phyloP scores from a whole-genome alignment of 1,284 basidiomycete species.

The Irpex sp. region DNA sequence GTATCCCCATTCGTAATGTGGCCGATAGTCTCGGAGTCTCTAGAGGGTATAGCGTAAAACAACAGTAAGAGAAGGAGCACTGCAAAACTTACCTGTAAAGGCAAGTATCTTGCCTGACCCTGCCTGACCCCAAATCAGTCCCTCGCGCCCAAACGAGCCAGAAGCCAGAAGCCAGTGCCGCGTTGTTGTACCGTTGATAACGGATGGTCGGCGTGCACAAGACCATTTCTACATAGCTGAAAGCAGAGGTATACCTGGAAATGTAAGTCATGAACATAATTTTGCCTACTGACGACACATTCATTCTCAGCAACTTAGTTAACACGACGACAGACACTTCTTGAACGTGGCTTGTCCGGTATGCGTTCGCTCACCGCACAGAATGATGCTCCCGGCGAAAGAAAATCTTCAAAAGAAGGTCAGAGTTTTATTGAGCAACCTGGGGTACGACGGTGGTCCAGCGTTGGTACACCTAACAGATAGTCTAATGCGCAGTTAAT shows the following conservation, averaged over 20 bases:
- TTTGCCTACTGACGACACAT: too few relatives aligned
- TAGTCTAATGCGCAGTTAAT: background rate
- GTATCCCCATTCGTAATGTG: background rate
- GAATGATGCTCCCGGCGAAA: background rate
- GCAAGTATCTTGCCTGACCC: background rate
- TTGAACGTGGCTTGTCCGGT: too few relatives aligned
- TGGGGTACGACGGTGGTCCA: background rate
- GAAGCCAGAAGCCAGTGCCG: too few relatives aligned
- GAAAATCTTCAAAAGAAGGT: background rate
- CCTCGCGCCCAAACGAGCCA: too few relatives aligned
- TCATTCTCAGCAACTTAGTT: too few relatives aligned
- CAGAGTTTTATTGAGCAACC: constrained; percentile 2
- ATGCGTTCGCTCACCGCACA: background rate
- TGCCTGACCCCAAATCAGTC: too few relatives aligned
- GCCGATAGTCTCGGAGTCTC: background rate
- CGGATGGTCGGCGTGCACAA: too few relatives aligned
- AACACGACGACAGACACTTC: too few relatives aligned
- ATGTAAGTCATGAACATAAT: too few relatives aligned
- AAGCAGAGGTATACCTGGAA: too few relatives aligned
- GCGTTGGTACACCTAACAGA: background rate
- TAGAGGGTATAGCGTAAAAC: background rate
- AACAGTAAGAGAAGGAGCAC: background rate
- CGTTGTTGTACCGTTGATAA: too few relatives aligned
- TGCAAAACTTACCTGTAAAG: background rate
- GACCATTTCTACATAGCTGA: too few relatives aligned